These are phyloP conservation scores for Debaryomyces fabryi DNA, from an alignment of 1,139 yeast species.

Conservation along the genomic window DNA sequence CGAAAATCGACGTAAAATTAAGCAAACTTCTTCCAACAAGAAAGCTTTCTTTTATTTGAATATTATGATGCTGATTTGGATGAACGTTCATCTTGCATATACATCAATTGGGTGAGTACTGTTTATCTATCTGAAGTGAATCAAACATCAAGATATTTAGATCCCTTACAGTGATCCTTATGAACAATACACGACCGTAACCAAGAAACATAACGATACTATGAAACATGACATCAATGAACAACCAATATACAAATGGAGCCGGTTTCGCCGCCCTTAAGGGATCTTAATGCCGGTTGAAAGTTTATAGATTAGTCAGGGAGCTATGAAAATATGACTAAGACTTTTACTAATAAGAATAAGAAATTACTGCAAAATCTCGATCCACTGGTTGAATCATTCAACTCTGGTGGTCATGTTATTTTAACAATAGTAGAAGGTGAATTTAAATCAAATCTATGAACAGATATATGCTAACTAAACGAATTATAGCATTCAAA, in stretches of 20 bases:
- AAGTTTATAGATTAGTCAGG: background rate
- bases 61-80: constrained; percentile 26
- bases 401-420: background rate
- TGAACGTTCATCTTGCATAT: constrained; percentile 18
- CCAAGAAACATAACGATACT: background rate
- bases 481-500: too few relatives aligned
- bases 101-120: constrained; percentile 5
- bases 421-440: background rate
- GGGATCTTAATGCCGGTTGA: background rate
- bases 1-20: constrained; percentile 60
- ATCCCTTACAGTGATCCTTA: background rate
- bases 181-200: constrained; percentile 1
- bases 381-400: background rate
- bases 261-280: background rate
- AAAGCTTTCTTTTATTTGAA: constrained; percentile 42
- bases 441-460: too few relatives aligned
- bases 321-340: background rate
- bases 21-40: constrained; percentile 57
- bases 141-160: background rate
- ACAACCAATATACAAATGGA: background rate
- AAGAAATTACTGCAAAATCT: background rate
- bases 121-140: background rate
- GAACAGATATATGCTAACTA: too few relatives aligned
- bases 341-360: background rate
- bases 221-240: background rate